Evolutionary conservation across 2,329 filamentous ascomycete genomes (phyloP).

Genomic region (Diaporthe nobilis): DNA sequence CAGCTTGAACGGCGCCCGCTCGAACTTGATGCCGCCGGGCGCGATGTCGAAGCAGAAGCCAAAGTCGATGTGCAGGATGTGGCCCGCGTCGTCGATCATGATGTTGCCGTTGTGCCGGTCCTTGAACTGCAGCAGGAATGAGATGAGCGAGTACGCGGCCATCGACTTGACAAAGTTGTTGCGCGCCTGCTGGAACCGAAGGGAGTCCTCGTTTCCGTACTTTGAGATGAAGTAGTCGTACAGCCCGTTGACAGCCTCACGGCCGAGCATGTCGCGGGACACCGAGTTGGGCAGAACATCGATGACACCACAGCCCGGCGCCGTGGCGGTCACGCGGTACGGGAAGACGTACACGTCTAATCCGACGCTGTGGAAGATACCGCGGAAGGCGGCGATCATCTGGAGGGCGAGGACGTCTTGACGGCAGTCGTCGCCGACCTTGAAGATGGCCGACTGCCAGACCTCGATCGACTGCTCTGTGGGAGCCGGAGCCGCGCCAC

Average conservation of each 20-base stretch:
- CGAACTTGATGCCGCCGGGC: constrained; percentile 96
- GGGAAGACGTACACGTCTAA: constrained; percentile 98
- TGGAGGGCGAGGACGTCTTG: constrained; percentile 97
- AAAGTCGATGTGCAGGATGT: constrained; percentile 99
- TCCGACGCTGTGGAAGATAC: constrained; percentile 95
- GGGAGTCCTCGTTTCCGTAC: constrained; percentile 95
- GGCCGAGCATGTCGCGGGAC: constrained; percentile 97
- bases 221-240: constrained; percentile 99
- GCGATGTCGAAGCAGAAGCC: constrained; percentile 99
- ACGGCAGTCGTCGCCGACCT: constrained; percentile 97
- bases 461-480: constrained; percentile 81
- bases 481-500: constrained; percentile 46
- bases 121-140: constrained; percentile 97
- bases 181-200: constrained; percentile 93
- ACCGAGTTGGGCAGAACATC: constrained; percentile 98
- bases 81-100: constrained; percentile 97
- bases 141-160: constrained; percentile 98
- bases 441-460: constrained; percentile 99
- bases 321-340: constrained; percentile 96
- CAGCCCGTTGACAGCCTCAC: constrained; percentile 96
- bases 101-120: constrained; percentile 99
- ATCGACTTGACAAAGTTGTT: constrained; percentile 99
- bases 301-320: constrained; percentile 97
- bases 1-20: constrained; percentile 98
- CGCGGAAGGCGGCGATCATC: constrained; percentile 97